Evolutionary conservation across 768 basidiomycete genomes (phyloP).

Genomic region (Lyophyllum decastes): DNA sequence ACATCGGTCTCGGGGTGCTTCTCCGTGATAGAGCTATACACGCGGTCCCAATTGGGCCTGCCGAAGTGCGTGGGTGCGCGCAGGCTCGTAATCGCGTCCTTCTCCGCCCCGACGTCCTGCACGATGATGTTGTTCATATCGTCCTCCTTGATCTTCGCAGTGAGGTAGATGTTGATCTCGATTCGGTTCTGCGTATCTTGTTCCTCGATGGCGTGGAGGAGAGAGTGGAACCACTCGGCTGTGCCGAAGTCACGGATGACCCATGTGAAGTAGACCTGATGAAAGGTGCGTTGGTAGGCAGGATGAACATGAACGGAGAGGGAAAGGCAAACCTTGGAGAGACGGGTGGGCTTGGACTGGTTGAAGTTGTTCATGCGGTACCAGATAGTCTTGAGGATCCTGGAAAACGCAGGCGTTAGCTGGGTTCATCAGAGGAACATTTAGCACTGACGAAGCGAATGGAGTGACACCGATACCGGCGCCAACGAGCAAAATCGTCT

Average conservation of each 20-base stretch:
- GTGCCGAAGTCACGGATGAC: conserved; percentile 91
- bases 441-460: conserved; percentile 79
- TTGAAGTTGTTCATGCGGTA: conserved; percentile 93
- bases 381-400: conserved; percentile 90
- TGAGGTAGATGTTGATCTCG: conserved; percentile 94
- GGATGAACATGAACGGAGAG: neutral
- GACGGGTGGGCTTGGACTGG: conserved; percentile 70
- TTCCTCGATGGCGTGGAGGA: conserved; percentile 90
- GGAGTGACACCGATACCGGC: conserved; percentile 97
- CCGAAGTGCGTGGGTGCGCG: conserved; percentile 94
- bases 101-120: conserved; percentile 91
- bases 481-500: conserved; percentile 86
- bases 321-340: conserved; percentile 65
- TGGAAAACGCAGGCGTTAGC: conserved; percentile 24
- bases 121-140: conserved; percentile 94
- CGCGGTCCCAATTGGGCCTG: conserved; percentile 82
- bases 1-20: conserved; percentile 89
- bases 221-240: conserved; percentile 93
- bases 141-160: conserved; percentile 87
- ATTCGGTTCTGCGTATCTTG: conserved; percentile 85
- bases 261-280: conserved; percentile 86
- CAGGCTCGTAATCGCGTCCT: conserved; percentile 87
- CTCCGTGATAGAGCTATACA: conserved; percentile 71
- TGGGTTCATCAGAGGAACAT: neutral
- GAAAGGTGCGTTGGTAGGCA: neutral